These are phyloP conservation scores for Lentinula detonsa DNA, from an alignment of 768 basidiomycete species.

Conservation along the genomic window DNA sequence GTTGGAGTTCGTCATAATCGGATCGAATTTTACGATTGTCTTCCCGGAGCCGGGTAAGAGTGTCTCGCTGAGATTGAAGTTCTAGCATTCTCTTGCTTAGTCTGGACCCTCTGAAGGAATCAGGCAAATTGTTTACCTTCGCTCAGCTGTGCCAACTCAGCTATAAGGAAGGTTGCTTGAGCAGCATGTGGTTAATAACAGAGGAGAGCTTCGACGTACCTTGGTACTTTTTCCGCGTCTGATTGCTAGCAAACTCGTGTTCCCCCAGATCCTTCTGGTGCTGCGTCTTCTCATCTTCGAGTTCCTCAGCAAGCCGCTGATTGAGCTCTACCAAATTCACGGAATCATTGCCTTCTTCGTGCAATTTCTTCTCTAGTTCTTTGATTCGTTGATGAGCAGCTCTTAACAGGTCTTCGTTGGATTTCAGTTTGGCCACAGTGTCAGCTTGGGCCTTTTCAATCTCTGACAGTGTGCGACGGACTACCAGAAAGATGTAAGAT, in stretches of 20 bases:
- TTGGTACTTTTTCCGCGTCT: constrained; percentile 85
- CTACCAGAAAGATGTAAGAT: constrained; percentile 27
- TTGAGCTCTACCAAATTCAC: constrained; percentile 60
- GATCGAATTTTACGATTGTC: constrained; percentile 75
- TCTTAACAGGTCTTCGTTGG: constrained; percentile 41
- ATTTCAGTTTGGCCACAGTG: constrained; percentile 44
- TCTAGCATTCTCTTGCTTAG: constrained; percentile 31
- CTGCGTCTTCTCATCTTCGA: constrained; percentile 74
- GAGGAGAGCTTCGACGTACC: constrained; percentile 29
- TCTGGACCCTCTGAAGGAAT: background rate
- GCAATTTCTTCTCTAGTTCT: constrained; percentile 58
- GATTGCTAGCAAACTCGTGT: constrained; percentile 71
- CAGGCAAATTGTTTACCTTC: constrained; percentile 44
- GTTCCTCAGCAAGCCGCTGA: constrained; percentile 64
- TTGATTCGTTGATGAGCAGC: constrained; percentile 45
- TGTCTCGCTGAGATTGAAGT: constrained; percentile 72
- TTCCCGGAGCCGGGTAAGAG: constrained; percentile 69
- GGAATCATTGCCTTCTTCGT: constrained; percentile 62
- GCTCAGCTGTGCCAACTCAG: constrained; percentile 71
- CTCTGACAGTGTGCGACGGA: constrained; percentile 55
- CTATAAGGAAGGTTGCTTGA: constrained; percentile 25
- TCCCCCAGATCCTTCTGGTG: constrained; percentile 78
- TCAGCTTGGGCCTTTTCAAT: constrained; percentile 54
- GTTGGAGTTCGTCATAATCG: constrained; percentile 69
- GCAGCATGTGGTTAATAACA: background rate